Conservation (phyloP, 169 alveolate genomes). For the Condylostoma magnum region DNA sequence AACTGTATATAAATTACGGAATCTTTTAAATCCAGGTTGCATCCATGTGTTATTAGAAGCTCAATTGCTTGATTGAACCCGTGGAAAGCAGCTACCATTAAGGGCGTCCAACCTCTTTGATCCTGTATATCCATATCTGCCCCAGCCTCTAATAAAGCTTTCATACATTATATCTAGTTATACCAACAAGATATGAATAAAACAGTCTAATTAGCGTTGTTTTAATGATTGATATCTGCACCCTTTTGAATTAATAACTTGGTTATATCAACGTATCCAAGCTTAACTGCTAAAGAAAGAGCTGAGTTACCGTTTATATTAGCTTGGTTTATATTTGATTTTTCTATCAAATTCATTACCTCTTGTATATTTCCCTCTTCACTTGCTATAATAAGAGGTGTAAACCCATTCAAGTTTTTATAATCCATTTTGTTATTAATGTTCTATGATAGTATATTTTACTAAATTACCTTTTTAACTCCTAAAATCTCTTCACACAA, state of each 20-base stretch:
- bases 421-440: not conserved
- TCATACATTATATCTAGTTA: not conserved
- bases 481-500: not conserved
- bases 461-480: not conserved
- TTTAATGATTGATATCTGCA: not conserved
- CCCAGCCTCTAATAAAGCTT: not conserved
- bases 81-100: conserved; percentile 24
- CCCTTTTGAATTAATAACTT: not conserved
- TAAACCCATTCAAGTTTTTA: not conserved
- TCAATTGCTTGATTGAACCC: not conserved
- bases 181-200: conserved; percentile 32
- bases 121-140: conserved; percentile 10
- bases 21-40: conserved; percentile 13
- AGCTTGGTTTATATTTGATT: not conserved
- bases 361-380: not conserved
- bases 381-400: not conserved
- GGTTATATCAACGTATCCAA: not conserved
- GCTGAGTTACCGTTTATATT: not conserved
- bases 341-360: not conserved
- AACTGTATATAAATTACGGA: conserved; percentile 24
- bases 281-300: conserved; percentile 9
- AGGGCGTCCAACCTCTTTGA: conserved; percentile 33
- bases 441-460: not conserved
- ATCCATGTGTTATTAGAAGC: not conserved
- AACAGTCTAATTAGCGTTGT: conserved; percentile 8